Evolutionary conservation across 306 rosid species (phyloP).

Genomic region (Corylus americana): DNA sequence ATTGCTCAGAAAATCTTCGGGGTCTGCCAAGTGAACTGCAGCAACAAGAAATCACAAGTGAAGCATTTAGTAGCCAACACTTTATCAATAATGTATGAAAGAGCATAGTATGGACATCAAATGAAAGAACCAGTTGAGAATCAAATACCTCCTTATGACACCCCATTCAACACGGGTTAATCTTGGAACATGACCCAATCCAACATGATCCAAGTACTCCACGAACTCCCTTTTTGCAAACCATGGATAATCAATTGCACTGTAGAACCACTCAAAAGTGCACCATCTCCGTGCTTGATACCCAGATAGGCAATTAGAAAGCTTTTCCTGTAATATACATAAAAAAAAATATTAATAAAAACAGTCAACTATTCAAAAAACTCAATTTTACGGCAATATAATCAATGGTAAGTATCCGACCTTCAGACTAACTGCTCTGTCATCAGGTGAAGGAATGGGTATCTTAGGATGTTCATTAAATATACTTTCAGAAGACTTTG

Average conservation of each 20-base stretch:
- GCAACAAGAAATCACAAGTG: constrained; percentile 32
- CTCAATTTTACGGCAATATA: constrained; percentile 21
- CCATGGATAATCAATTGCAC: constrained; percentile 98
- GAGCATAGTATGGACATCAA: constrained; percentile 18
- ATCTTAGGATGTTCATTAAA: constrained; percentile 41
- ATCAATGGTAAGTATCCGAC: constrained; percentile 40
- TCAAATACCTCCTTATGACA: constrained; percentile 80
- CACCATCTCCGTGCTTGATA: constrained; percentile 79
- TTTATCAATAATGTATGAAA: constrained; percentile 18
- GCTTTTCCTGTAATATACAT: constrained; percentile 58
- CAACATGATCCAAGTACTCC: constrained; percentile 93
- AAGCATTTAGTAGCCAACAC: constrained; percentile 10
- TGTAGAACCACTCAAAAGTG: constrained; percentile 92
- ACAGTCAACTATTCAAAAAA: constrained; percentile 17
- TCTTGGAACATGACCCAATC: constrained; percentile 92
- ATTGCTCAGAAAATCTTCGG: constrained; percentile 81
- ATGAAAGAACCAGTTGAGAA: constrained; percentile 31
- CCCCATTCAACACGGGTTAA: constrained; percentile 98
- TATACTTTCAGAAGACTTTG: constrained; percentile 32
- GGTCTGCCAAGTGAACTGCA: constrained; percentile 97
- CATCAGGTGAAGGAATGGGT: constrained; percentile 29
- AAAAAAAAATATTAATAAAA: constrained; percentile 1
- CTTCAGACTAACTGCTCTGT: constrained; percentile 43
- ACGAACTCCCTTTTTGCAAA: constrained; percentile 88
- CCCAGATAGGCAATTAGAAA: constrained; percentile 64